These are phyloP conservation scores for Shiraia bambusicola DNA, from an alignment of 2,329 filamentous ascomycete genomes.

Conservation along the genomic window DNA sequence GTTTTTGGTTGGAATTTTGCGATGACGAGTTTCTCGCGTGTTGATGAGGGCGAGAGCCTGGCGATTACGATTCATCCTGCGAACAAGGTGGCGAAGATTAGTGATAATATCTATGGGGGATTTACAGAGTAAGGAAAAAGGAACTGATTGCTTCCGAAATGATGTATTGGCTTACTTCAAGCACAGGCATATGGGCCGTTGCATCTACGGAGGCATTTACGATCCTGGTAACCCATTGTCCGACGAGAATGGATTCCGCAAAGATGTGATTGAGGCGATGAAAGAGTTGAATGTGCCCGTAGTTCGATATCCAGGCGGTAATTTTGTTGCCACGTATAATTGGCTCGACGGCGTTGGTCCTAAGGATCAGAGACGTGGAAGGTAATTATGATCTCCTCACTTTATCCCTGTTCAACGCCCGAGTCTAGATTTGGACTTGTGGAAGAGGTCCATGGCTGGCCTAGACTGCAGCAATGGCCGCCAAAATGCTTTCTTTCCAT, in stretches of 20 bases:
- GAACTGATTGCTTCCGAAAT: constrained; percentile 5
- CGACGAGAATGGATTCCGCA: constrained; percentile 74
- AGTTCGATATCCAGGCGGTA: constrained; percentile 78
- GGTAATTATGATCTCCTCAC: constrained; percentile 38
- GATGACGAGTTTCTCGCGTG: constrained; percentile 75
- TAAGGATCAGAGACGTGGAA: constrained; percentile 63
- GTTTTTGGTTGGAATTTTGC: background rate
- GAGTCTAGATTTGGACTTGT: background rate
- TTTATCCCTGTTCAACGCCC: no score
- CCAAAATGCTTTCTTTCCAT: no score
- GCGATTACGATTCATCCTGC: constrained; percentile 66
- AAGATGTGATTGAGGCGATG: constrained; percentile 73
- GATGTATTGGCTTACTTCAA: constrained; percentile 23
- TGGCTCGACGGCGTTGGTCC: constrained; percentile 82
- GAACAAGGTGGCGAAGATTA: constrained; percentile 70
- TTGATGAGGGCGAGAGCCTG: constrained; percentile 61
- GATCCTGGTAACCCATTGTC: constrained; percentile 73
- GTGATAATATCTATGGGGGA: constrained; percentile 79
- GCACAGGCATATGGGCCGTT: constrained; percentile 78
- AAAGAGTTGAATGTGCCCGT: constrained; percentile 75
- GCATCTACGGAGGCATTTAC: constrained; percentile 85
- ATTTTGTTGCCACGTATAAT: constrained; percentile 83
- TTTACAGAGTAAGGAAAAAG: constrained; percentile 70
- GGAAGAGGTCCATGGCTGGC: background rate
- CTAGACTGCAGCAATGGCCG: no score